phyloP scores from a whole-genome alignment of 2,329 filamentous ascomycete species.

The Achaetomium macrosporum region DNA sequence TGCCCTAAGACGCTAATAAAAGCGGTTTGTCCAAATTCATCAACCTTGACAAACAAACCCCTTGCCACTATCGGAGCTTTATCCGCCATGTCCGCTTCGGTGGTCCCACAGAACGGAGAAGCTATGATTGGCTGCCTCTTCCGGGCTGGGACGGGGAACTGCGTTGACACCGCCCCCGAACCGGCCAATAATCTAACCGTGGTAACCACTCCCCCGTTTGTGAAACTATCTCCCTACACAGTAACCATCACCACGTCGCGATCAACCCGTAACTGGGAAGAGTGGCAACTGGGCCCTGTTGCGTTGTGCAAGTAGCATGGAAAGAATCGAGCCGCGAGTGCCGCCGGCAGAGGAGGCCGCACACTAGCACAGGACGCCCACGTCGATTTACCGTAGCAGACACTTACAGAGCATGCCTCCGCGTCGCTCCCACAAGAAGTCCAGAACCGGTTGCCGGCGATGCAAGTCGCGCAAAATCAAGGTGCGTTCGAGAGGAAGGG shows the following conservation, averaged over 20 bases:
- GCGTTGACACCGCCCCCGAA: neutral
- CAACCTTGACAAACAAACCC: no score
- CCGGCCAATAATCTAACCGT: neutral
- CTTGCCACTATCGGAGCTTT: no score
- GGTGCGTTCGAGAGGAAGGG: constrained; percentile 36
- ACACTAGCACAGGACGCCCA: neutral
- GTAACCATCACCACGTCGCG: neutral
- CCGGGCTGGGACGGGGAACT: neutral
- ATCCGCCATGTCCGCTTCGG: neutral
- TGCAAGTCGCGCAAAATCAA: constrained; percentile 68
- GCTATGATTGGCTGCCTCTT: constrained; percentile 9
- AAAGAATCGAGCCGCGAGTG: constrained; percentile 9
- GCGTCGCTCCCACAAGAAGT: constrained; percentile 62
- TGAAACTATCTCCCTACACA: neutral
- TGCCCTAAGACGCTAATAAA: no score
- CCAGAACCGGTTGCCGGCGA: constrained; percentile 57
- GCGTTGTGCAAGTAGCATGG: constrained; percentile 14
- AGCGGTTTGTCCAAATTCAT: no score
- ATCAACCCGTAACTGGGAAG: neutral
- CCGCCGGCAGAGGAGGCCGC: constrained; percentile 14
- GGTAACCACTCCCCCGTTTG: no score
- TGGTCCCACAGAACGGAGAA: neutral
- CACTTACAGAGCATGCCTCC: constrained; percentile 48
- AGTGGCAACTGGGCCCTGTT: constrained; percentile 1
- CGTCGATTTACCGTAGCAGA: neutral